phyloP scores from a whole-genome alignment of 2,329 filamentous ascomycete genomes.

The Lojkania enalia region DNA sequence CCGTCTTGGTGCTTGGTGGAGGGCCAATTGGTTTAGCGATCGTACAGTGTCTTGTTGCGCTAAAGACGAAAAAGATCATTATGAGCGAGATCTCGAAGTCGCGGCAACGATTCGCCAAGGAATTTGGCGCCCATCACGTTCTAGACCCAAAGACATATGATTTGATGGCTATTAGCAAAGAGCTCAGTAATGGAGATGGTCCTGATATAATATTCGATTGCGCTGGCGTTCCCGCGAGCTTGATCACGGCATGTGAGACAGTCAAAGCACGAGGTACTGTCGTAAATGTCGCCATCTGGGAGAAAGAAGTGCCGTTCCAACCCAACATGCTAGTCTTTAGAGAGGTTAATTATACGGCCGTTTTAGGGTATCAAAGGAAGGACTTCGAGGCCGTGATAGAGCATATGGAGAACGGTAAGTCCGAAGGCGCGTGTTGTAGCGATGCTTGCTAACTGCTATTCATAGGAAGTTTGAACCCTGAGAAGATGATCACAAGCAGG shows the following conservation, averaged over 20 bases:
- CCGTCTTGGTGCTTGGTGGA: constrained; percentile 61
- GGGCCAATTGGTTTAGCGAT: constrained; percentile 66
- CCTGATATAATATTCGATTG: constrained; percentile 65
- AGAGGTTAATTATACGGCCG: constrained; percentile 57
- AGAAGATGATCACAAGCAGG: constrained; percentile 63
- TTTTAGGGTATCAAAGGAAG: constrained; percentile 54
- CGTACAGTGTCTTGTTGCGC: constrained; percentile 60
- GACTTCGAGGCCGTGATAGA: constrained; percentile 63
- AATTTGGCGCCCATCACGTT: constrained; percentile 60
- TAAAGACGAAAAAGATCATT: constrained; percentile 59
- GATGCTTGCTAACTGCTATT: no score
- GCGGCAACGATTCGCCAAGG: constrained; percentile 55
- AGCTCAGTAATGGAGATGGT: constrained; percentile 55
- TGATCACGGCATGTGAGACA: constrained; percentile 49
- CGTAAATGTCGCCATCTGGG: constrained; percentile 68
- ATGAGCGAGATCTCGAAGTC: constrained; percentile 59
- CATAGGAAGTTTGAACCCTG: constrained; percentile 56
- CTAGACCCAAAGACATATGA: constrained; percentile 58
- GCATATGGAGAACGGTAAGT: constrained; percentile 47
- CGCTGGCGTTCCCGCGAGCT: constrained; percentile 59
- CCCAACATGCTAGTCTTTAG: constrained; percentile 58
- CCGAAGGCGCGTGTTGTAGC: no score
- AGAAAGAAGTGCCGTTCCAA: constrained; percentile 57
- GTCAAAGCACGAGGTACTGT: constrained; percentile 60
- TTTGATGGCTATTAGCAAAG: constrained; percentile 50